Evolutionary conservation across 1,284 basidiomycete species (phyloP).

Genomic region (Mycena sp.): DNA sequence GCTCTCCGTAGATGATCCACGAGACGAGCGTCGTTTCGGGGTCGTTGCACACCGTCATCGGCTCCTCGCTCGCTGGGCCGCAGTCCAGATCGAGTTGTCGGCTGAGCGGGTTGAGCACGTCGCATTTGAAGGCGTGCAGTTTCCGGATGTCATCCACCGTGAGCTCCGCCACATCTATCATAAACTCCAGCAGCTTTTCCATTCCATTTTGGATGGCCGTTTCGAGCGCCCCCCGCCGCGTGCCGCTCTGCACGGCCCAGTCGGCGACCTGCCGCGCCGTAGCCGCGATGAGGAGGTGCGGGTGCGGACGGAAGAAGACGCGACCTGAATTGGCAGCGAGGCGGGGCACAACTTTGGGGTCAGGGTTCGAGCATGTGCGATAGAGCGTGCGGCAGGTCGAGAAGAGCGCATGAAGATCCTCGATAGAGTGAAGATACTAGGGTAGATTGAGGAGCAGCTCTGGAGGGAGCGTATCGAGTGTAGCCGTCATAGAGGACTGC

Average conservation of each 20-base stretch:
- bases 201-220: conserved; percentile 29
- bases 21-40: conserved; percentile 24
- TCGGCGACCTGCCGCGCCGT: conserved; percentile 28
- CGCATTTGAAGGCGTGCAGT: conserved; percentile 14
- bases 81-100: conserved; percentile 9
- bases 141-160: conserved; percentile 27
- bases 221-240: conserved; percentile 21
- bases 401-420: conserved; percentile 20
- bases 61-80: background rate
- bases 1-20: conserved; percentile 29
- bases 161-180: conserved; percentile 22
- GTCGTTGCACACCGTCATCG: conserved; percentile 22
- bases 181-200: conserved; percentile 26
- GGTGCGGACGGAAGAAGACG: conserved; percentile 31
- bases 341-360: conserved; percentile 21
- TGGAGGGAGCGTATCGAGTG: background rate
- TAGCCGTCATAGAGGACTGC: conserved; percentile 11
- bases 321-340: conserved; percentile 26
- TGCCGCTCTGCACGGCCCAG: conserved; percentile 25
- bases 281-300: conserved; percentile 29
- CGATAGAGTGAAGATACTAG: conserved; percentile 11
- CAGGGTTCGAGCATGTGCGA: conserved; percentile 12
- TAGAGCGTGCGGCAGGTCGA: conserved; percentile 24
- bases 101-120: conserved; percentile 22
- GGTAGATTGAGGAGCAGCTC: conserved; percentile 16